phyloP scores from a whole-genome alignment of 306 rosid species.

The Hylodesmum podocarpum region DNA sequence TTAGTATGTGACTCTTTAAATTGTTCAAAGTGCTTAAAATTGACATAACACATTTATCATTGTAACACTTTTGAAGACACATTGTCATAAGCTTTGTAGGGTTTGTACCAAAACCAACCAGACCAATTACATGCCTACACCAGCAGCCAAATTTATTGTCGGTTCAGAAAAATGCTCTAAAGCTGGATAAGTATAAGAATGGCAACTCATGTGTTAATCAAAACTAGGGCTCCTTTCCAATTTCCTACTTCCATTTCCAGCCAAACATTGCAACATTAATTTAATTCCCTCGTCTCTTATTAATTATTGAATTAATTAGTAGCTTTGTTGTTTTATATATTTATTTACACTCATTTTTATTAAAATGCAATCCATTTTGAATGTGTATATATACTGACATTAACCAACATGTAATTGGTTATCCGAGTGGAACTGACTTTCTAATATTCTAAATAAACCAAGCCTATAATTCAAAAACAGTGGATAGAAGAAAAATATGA shows the following conservation, averaged over 20 bases:
- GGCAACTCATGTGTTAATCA: constrained; percentile 1
- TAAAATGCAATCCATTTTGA: no score
- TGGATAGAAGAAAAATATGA: no score
- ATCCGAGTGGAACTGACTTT: no score
- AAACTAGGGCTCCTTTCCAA: not conserved
- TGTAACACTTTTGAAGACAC: constrained; percentile 20
- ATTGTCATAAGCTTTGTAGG: constrained; percentile 25
- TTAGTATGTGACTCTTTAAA: not conserved
- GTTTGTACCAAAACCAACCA: constrained; percentile 46
- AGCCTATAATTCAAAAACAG: no score
- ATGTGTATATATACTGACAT: no score
- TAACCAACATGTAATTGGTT: no score
- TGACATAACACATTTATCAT: not conserved
- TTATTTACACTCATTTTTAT: not conserved
- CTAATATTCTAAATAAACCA: no score
- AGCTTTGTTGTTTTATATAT: not conserved
- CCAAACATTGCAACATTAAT: not conserved
- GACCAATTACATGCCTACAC: constrained; percentile 24
- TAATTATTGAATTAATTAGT: not conserved
- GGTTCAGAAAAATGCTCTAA: not conserved
- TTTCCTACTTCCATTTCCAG: not conserved
- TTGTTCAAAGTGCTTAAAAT: not conserved
- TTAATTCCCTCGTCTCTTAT: not conserved
- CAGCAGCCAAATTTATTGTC: constrained; percentile 24
- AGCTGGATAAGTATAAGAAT: not conserved